phyloP scores from a whole-genome alignment of 345 rosid genomes.

The Mallotus nudiflorus region DNA sequence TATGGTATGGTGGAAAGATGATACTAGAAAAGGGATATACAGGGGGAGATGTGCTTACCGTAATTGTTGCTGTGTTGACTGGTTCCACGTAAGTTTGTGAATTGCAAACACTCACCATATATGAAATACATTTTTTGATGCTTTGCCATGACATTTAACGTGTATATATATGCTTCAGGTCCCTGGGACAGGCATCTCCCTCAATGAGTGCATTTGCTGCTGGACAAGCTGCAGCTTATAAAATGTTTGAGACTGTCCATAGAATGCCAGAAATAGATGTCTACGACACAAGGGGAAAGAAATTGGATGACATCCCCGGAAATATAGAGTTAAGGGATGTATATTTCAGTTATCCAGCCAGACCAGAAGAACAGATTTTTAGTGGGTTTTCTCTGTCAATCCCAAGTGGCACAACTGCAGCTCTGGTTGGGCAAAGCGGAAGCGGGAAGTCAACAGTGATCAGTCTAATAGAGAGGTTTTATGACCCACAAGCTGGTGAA shows the following conservation, averaged over 20 bases:
- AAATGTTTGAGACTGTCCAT: constrained; percentile 46
- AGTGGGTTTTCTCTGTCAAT: constrained; percentile 47
- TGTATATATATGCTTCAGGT: constrained; percentile 68
- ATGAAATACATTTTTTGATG: too few relatives aligned
- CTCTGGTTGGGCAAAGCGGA: constrained; percentile 60
- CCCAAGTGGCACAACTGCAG: constrained; percentile 37
- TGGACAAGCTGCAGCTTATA: constrained; percentile 34
- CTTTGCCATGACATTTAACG: too few relatives aligned
- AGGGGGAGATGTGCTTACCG: constrained; percentile 56
- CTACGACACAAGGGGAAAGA: constrained; percentile 36
- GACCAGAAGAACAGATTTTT: constrained; percentile 45
- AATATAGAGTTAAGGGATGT: constrained; percentile 45
- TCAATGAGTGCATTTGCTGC: constrained; percentile 27
- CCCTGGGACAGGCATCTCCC: constrained; percentile 52
- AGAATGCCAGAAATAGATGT: constrained; percentile 50
- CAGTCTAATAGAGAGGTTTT: constrained; percentile 41
- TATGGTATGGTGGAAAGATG: constrained; percentile 72
- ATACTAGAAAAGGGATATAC: constrained; percentile 55
- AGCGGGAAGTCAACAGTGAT: constrained; percentile 54
- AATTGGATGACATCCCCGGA: constrained; percentile 41
- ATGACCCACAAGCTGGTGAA: constrained; percentile 49
- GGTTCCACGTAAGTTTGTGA: constrained; percentile 69
- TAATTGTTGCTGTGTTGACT: constrained; percentile 52
- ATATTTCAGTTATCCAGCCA: constrained; percentile 48
- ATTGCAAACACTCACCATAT: not conserved